Evolutionary conservation across 345 rosid genomes (phyloP), one percentile per base, ranked within the genome.

Genomic region (Draba incana): DNA sequence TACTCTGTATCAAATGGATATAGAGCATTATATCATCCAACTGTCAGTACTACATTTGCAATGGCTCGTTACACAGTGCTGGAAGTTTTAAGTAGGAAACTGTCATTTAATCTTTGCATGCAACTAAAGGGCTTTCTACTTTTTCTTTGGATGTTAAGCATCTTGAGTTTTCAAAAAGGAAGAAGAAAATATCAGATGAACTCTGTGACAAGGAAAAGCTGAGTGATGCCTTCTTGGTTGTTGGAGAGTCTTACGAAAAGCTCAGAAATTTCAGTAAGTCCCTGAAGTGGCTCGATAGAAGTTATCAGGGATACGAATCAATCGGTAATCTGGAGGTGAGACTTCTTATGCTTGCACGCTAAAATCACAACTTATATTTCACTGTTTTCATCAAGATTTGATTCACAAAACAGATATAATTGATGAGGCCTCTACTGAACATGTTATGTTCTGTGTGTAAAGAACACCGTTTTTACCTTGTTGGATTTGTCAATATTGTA

Each of bases 181-280:
- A 89, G 84, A 91, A 89, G 86, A 80, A 77, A 71, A 71, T 91
- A 48, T 78, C 96, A 59, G 76, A 31, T 61, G 81, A 86, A 73
- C 92, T 94, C 31, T 79, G 84, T 37, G 98, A 94, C 84, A 91
- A 86, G 81, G 97, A 85, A 79, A 91, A 88, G 79, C 76, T 82
- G 52, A 64, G 88, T 71, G 98, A 94, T 79, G 81, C 99, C 23
- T 88, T 52, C 81, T 80, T 86, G 76, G 84, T 71, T 72, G 75
- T 89, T 59, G 98, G 99, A 56, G 92, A 94, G 72, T 91, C 99
- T 35, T 91, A 94, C 76, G 85, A 80, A 51, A 88, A 84, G 84
- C 92, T 92, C 65, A 81, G 92, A 77, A 78, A 85, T 62, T 91
- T 91, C 72, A 71, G 57, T 52, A 86, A 85, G 82, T 88, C 97